These are phyloP conservation scores for Xylariaceae sp. DNA, from an alignment of 2,329 filamentous ascomycete species.

Conservation along the genomic window DNA sequence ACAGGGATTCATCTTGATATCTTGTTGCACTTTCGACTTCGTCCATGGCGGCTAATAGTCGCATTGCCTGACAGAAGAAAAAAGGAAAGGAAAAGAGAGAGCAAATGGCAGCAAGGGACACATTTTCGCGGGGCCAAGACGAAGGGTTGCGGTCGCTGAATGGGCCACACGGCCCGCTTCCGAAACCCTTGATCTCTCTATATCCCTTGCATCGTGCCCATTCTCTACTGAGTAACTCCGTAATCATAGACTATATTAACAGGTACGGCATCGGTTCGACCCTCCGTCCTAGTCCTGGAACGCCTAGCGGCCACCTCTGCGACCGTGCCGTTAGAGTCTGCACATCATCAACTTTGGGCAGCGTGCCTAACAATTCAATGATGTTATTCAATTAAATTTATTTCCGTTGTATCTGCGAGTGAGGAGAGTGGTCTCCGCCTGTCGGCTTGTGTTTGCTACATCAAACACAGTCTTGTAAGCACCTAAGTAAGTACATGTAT, in stretches of 20 bases:
- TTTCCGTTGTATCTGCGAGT: slow-evolving; percentile 16
- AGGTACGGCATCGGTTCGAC: slow-evolving; percentile 8
- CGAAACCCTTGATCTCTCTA: too few relatives aligned
- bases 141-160: too few relatives aligned
- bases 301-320: slow-evolving; percentile 24
- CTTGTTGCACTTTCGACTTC: neutral
- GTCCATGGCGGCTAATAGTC: neutral
- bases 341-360: too few relatives aligned
- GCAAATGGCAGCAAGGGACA: too few relatives aligned
- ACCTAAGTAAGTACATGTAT: slow-evolving; percentile 20
- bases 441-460: slow-evolving; percentile 14
- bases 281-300: slow-evolving; percentile 8
- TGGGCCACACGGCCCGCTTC: slow-evolving; percentile 5
- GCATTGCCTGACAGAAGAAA: neutral
- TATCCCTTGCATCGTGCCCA: slow-evolving; percentile 11
- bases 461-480: slow-evolving; percentile 11
- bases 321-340: too few relatives aligned
- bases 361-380: too few relatives aligned
- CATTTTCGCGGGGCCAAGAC: too few relatives aligned
- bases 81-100: neutral
- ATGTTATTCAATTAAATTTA: slow-evolving; percentile 5
- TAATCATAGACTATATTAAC: neutral
- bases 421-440: slow-evolving; percentile 28
- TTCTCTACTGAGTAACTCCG: too few relatives aligned
- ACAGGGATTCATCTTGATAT: slow-evolving; percentile 1